A percentile compares a stretch with the other conserved stretches of the same genome.
Conservation (phyloP, 129 eudicot genomes). For the Pittosporum tobira region DNA sequence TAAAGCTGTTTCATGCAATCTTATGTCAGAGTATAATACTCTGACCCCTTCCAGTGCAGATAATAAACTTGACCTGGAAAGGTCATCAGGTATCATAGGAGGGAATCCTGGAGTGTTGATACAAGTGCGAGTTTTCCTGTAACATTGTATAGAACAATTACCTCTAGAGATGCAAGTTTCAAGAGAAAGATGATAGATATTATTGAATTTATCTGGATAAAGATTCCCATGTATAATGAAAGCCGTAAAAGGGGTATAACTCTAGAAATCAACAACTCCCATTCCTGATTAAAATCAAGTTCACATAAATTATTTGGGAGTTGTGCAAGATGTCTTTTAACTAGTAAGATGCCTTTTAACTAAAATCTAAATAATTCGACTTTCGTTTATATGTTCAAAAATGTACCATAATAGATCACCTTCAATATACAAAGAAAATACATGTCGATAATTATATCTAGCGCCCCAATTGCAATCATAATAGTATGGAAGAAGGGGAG, state of each 20-base stretch:
- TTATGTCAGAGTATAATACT: constrained; percentile 77
- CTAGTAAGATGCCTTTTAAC: too few relatives aligned
- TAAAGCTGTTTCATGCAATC: constrained; percentile 74
- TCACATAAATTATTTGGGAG: too few relatives aligned
- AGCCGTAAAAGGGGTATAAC: too few relatives aligned
- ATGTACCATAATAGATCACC: not conserved
- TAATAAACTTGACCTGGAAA: constrained; percentile 44
- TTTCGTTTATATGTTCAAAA: not conserved
- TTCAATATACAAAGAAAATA: not conserved
- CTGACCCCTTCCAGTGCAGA: constrained; percentile 66
- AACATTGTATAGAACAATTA: constrained; percentile 9
- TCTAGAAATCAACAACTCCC: too few relatives aligned
- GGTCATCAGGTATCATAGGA: constrained; percentile 78
- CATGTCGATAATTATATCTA: not conserved
- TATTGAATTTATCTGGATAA: not conserved
- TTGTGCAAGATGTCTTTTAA: too few relatives aligned
- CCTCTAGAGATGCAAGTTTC: not conserved
- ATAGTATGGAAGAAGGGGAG: constrained; percentile 7
- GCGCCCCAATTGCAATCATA: not conserved
- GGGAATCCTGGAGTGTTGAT: constrained; percentile 92
- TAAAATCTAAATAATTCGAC: too few relatives aligned
- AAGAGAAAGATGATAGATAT: not conserved
- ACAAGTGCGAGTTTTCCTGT: constrained; percentile 93
- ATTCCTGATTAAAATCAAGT: too few relatives aligned
- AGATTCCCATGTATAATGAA: not conserved